A percentile compares a stretch with the other conserved stretches of the same genome.
Evolutionary conservation across 139 green algal species (phyloP).

Genomic region (Mychonastes homosphaera): DNA sequence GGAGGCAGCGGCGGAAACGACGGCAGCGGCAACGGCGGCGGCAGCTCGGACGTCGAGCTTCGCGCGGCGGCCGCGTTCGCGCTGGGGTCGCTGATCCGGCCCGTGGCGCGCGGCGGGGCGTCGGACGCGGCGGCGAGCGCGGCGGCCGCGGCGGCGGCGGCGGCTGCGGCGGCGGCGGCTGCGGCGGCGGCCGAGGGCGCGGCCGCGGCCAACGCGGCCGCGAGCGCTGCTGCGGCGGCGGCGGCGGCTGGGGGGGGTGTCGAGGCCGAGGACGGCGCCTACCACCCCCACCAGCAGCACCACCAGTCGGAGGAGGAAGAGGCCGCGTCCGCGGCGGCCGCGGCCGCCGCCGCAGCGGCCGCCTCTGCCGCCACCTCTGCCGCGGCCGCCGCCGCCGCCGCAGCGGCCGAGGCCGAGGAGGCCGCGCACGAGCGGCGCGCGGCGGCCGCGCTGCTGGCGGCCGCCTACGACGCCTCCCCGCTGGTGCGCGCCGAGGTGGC

Average conservation of each 20-base stretch:
- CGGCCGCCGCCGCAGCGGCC: background rate
- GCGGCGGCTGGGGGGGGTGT: background rate
- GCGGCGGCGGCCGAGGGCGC: background rate
- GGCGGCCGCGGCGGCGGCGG: background rate
- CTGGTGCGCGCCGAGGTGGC: constrained; percentile 70
- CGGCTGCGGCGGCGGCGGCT: background rate
- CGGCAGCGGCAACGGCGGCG: no score
- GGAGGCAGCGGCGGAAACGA: no score
- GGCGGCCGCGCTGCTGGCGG: constrained; percentile 7
- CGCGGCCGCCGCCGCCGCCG: constrained; percentile 1
- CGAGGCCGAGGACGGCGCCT: no score
- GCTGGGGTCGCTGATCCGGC: constrained; percentile 63
- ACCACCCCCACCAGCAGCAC: no score
- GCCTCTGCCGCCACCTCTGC: background rate
- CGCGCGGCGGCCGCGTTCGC: constrained; percentile 80
- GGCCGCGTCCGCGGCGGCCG: background rate
- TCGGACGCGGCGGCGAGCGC: background rate
- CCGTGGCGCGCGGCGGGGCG: constrained; percentile 7
- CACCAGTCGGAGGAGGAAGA: no score
- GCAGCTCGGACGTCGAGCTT: no score
- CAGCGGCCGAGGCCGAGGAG: background rate
- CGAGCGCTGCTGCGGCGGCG: no score
- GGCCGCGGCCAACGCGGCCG: background rate
- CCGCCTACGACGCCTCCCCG: constrained; percentile 54
- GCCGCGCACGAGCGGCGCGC: constrained; percentile 8